phyloP scores from a whole-genome alignment of 768 basidiomycete species.

The Hypholoma sublateritium region DNA sequence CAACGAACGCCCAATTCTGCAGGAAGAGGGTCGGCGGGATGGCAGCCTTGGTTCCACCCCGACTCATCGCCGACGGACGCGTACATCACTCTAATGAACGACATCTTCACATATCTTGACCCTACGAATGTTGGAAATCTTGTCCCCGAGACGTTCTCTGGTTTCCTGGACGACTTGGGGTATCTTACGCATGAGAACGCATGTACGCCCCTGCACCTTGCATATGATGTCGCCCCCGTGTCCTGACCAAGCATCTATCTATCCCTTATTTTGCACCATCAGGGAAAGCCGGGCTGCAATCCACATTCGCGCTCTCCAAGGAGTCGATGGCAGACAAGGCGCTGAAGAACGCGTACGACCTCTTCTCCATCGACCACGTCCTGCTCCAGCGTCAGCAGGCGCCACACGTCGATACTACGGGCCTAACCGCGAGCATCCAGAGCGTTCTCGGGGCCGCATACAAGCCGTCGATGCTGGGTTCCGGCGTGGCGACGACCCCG shows the following conservation, averaged over 20 bases:
- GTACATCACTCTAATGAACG: constrained; percentile 9
- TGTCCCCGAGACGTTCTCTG: constrained; percentile 9
- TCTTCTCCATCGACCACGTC: constrained; percentile 13
- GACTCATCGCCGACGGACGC: constrained; percentile 3
- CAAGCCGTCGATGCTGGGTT: constrained; percentile 1
- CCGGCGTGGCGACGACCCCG: background rate
- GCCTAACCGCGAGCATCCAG: constrained; percentile 2
- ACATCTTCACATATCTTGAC: constrained; percentile 12
- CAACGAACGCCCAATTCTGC: background rate
- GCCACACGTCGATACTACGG: constrained; percentile 6
- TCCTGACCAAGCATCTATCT: no score
- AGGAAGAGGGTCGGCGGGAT: background rate
- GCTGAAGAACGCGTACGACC: constrained; percentile 12
- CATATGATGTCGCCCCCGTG: background rate
- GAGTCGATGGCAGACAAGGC: constrained; percentile 11
- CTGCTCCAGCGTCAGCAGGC: constrained; percentile 8
- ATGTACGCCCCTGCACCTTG: constrained; percentile 1
- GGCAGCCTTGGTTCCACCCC: constrained; percentile 10
- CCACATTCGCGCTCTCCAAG: constrained; percentile 4
- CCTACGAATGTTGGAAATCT: constrained; percentile 8
- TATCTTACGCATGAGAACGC: constrained; percentile 10
- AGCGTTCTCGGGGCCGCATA: constrained; percentile 3
- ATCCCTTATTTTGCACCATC: background rate
- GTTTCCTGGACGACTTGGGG: constrained; percentile 11
- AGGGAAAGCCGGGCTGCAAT: constrained; percentile 10